phyloP scores from a whole-genome alignment of 169 alveolate genomes.

The Plasmodium adleri region DNA sequence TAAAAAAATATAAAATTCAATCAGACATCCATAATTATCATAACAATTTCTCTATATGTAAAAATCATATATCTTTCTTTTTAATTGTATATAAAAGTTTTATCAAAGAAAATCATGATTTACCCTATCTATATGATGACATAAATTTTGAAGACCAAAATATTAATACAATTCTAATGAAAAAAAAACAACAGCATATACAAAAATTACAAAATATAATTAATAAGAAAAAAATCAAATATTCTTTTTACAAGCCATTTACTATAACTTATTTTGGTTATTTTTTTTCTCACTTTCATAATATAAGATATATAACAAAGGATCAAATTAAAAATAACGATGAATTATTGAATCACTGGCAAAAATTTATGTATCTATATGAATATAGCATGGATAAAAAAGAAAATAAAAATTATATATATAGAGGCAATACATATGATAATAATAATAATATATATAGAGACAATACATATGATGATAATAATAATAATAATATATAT shows the following conservation, averaged over 20 bases:
- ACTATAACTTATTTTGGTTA: slow-evolving; percentile 20
- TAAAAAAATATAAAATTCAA: no score
- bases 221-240: slow-evolving; percentile 35
- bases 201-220: slow-evolving; percentile 8
- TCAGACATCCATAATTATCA: no score
- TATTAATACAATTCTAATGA: slow-evolving; percentile 11
- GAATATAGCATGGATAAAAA: no score
- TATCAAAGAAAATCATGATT: slow-evolving; percentile 23
- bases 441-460: no score
- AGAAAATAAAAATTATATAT: no score
- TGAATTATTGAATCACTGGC: no score
- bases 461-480: no score
- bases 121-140: slow-evolving; percentile 26
- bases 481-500: no score
- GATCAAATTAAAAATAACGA: not conserved
- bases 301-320: not conserved
- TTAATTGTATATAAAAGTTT: slow-evolving; percentile 54
- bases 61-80: slow-evolving; percentile 29
- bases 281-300: slow-evolving; percentile 30
- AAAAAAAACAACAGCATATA: slow-evolving; percentile 17
- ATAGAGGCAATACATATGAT: no score
- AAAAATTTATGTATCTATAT: no score
- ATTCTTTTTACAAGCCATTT: slow-evolving; percentile 23
- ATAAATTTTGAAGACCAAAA: not conserved
- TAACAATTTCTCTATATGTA: no score